Conservation (phyloP, 805 yeast species). For the Ogataea glucozyma region DNA sequence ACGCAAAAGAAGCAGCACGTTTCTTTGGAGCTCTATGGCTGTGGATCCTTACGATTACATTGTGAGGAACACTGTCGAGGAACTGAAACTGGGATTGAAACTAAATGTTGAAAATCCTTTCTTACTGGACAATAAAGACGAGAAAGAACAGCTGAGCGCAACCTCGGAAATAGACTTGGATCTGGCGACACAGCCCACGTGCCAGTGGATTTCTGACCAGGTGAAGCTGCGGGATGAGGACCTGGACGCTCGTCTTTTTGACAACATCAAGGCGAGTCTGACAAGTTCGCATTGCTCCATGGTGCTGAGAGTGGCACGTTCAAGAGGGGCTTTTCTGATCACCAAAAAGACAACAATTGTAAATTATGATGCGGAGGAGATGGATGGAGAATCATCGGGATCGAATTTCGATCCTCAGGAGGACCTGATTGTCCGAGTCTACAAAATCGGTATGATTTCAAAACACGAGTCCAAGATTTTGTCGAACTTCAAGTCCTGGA, state of each 20-base stretch:
- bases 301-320: slow-evolving; percentile 29
- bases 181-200: slow-evolving; percentile 6
- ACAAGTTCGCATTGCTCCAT: slow-evolving; percentile 22
- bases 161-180: neutral
- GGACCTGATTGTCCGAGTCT: slow-evolving; percentile 35
- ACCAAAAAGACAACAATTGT: slow-evolving; percentile 18
- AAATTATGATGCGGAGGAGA: slow-evolving; percentile 10
- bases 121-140: slow-evolving; percentile 10
- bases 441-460: slow-evolving; percentile 42
- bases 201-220: slow-evolving; percentile 19
- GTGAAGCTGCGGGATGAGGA: slow-evolving; percentile 10
- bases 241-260: slow-evolving; percentile 20
- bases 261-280: slow-evolving; percentile 18
- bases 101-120: slow-evolving; percentile 28
- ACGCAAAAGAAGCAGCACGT: slow-evolving; percentile 32
- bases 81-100: slow-evolving; percentile 24
- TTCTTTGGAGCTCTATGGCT: slow-evolving; percentile 29
- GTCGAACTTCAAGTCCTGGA: slow-evolving; percentile 40
- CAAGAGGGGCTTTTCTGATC: slow-evolving; percentile 29
- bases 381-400: too few species aligned
- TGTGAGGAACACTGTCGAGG: slow-evolving; percentile 25
- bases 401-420: slow-evolving; percentile 17
- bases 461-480: slow-evolving; percentile 40
- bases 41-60: slow-evolving; percentile 42
- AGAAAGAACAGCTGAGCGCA: neutral